Base-by-base conservation (phyloP, 2,329 filamentous ascomycete species). In the Epichloe festucae region DNA sequence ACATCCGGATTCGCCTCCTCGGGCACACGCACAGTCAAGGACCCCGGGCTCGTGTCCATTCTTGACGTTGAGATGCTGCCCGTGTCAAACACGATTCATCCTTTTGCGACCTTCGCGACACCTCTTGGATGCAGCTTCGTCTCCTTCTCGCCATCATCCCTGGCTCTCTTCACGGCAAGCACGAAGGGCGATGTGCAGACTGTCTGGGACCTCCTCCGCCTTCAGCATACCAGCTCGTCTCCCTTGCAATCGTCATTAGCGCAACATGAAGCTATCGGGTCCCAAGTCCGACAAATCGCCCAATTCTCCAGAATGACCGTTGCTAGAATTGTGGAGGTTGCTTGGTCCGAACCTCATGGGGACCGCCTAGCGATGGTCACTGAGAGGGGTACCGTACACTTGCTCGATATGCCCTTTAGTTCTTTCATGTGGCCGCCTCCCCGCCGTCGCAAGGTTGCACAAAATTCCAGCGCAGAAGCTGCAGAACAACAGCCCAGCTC, bases 281-380 rank as follows among this genome's bases (percentile, higher is more conserved):
- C 78, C 5, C 73, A 78, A 52, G 87, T 96, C 35, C 84, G 89
- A 46, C 88, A 95, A 64, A 76, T 96, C 54, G 88, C 89, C 7
- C 82, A 90, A 54, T 96, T 95, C 63, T 87, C 88, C 19, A 83
- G 93, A 41, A 85, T 96, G 79, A 97, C 91, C 2, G 85, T 91
- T 47, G 89, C 93, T 3, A 86, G 87, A 50, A 88, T 97, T 51
- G 79, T 96, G 21, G 91, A 96, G 62, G 87, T 95, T 42, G 81
- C 83, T 3, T 98, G 93, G 93, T 85, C 85, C 2, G 78, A 80
- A 51, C 87, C 87, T 3, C 83, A 84, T 52, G 88, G 87, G 21
- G 87, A 95, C 63, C 84, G 87, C 53, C 71, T 94, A 40, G 91
- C 90, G 2, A 83, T 98, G 70, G 82, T 96, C 27, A 97, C 93